Evolutionary conservation across 805 yeast species (phyloP).

Genomic region (Nadsonia fulvescens): DNA sequence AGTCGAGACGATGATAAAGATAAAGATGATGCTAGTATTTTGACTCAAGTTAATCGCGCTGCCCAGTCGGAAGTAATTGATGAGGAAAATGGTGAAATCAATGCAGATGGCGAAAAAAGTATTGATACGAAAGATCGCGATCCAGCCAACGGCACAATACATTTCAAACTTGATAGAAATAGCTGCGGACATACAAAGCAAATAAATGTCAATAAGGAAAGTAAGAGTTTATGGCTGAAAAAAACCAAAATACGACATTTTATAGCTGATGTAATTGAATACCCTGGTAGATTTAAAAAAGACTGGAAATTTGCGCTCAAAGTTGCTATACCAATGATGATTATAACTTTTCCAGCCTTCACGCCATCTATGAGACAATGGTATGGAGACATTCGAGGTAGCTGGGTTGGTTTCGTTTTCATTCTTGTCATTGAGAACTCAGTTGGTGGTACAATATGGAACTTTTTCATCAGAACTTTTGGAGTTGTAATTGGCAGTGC

Average conservation of each 20-base stretch:
- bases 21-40: constrained; percentile 7
- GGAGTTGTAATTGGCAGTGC: constrained; percentile 31
- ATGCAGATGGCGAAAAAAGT: constrained; percentile 1
- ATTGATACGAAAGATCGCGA: constrained; percentile 1
- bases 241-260: too few species aligned
- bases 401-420: constrained; percentile 38
- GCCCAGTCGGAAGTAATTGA: constrained; percentile 1
- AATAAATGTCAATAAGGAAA: too few species aligned
- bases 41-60: too few species aligned
- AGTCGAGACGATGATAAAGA: constrained; percentile 9
- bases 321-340: constrained; percentile 26
- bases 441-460: constrained; percentile 32
- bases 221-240: too few species aligned
- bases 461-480: constrained; percentile 27
- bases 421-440: constrained; percentile 31
- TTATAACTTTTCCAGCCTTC: constrained; percentile 34
- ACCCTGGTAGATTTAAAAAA: constrained; percentile 9
- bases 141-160: neutral
- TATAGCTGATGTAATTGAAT: constrained; percentile 12
- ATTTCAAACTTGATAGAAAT: too few species aligned
- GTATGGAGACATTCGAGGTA: constrained; percentile 30
- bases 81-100: neutral
- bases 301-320: constrained; percentile 31
- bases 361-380: constrained; percentile 28
- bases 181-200: too few species aligned